A percentile compares a stretch with the other conserved stretches of the same genome.
Evolutionary conservation across 768 basidiomycete genomes (phyloP).

Genomic region (Naganishia antarctica): DNA sequence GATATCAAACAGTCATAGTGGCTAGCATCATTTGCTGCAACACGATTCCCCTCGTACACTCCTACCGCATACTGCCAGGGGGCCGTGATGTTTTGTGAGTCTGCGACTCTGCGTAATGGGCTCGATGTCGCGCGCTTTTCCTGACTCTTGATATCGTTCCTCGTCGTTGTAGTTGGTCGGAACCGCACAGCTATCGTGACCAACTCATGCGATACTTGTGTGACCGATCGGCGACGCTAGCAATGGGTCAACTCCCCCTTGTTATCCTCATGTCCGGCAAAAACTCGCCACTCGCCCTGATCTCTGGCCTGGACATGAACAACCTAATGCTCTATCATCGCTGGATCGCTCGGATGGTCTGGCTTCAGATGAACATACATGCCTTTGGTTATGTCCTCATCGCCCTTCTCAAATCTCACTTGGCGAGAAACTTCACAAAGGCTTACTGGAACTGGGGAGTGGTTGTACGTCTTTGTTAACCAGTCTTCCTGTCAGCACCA

Average conservation of each 20-base stretch:
- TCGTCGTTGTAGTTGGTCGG: neutral
- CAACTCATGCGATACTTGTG: conserved; percentile 1
- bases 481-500: neutral
- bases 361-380: conserved; percentile 8
- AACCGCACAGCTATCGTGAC: neutral
- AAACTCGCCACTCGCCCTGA: conserved; percentile 7
- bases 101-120: too few species aligned
- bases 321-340: conserved; percentile 18
- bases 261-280: conserved; percentile 7
- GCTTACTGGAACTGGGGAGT: conserved; percentile 16
- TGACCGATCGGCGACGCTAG: conserved; percentile 1
- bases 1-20: conserved; percentile 2
- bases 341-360: neutral
- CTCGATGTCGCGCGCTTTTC: too few species aligned
- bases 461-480: neutral
- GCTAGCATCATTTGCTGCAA: neutral
- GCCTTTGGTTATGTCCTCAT: neutral
- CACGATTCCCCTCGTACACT: neutral
- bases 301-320: conserved; percentile 17
- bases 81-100: conserved; percentile 15
- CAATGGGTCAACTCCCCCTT: conserved; percentile 5
- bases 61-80: neutral
- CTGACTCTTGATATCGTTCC: neutral
- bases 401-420: neutral
- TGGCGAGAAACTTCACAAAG: neutral